These are phyloP conservation scores for Mayamaea pseudoterrestris DNA, from an alignment of 108 stramenopile genomes.

Conservation along the genomic window DNA sequence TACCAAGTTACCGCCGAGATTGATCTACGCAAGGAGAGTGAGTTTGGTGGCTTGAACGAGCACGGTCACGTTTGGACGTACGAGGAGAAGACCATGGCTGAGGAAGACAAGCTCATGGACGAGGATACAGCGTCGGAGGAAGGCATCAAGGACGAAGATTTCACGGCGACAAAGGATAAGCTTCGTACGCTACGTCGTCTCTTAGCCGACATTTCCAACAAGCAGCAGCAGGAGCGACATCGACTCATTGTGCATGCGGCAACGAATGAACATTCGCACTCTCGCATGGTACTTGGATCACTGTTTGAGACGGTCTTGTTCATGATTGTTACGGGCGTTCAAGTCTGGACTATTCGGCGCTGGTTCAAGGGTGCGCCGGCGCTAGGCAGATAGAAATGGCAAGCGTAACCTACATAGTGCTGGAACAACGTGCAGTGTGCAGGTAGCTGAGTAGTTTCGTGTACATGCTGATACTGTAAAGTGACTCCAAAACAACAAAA, in stretches of 20 bases:
- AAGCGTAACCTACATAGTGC: background rate
- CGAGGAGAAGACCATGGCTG: slow-evolving; percentile 29
- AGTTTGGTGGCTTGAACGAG: slow-evolving; percentile 41
- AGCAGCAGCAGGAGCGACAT: slow-evolving; percentile 65
- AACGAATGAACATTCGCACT: slow-evolving; percentile 72
- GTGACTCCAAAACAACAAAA: no score
- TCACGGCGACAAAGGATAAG: slow-evolving; percentile 37
- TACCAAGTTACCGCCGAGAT: slow-evolving; percentile 53
- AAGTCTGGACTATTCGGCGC: slow-evolving; percentile 72
- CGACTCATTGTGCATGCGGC: slow-evolving; percentile 51
- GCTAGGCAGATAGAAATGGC: slow-evolving; percentile 33
- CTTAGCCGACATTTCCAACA: slow-evolving; percentile 53
- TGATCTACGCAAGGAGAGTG: slow-evolving; percentile 62
- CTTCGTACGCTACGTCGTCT: slow-evolving; percentile 48
- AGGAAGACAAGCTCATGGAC: slow-evolving; percentile 56
- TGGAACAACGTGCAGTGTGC: no score
- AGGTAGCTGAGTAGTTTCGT: no score
- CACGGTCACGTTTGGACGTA: slow-evolving; percentile 52
- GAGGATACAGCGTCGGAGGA: slow-evolving; percentile 40
- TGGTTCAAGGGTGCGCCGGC: slow-evolving; percentile 72
- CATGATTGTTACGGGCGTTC: slow-evolving; percentile 65
- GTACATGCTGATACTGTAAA: no score
- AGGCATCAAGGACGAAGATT: slow-evolving; percentile 68
- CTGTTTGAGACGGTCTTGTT: slow-evolving; percentile 65
- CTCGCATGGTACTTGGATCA: slow-evolving; percentile 66